Percentiles rank a stretch among this genome's conserved stretches.
phyloP scores from a whole-genome alignment of 139 green algal species.

The Chlamydomonas schloesseri region DNA sequence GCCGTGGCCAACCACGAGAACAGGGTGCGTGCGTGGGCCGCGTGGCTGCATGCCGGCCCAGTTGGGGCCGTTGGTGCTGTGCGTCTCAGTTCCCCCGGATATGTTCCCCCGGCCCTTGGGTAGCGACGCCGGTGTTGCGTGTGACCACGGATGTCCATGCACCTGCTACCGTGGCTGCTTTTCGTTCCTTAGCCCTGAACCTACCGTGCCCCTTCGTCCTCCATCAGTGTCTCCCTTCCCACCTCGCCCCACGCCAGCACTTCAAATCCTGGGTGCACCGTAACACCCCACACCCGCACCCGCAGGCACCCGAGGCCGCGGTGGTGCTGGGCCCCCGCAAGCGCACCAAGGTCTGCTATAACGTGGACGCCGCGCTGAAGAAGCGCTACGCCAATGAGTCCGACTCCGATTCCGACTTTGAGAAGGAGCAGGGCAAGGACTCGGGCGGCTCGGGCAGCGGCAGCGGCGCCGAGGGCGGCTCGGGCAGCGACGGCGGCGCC shows the following conservation, averaged over 20 bases:
- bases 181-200: too few relatives aligned
- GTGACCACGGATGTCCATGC: too few relatives aligned
- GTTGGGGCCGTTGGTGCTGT: too few relatives aligned
- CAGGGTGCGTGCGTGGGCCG: constrained; percentile 7
- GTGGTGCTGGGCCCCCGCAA: constrained; percentile 57
- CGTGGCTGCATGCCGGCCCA: too few relatives aligned
- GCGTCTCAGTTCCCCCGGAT: too few relatives aligned
- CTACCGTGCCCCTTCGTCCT: too few relatives aligned
- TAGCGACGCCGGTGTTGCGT: not conserved
- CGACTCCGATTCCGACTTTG: not conserved
- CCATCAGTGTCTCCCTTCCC: too few relatives aligned
- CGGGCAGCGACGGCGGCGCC: not conserved
- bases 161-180: too few relatives aligned
- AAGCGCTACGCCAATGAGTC: not conserved
- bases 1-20: constrained; percentile 59
- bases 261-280: too few relatives aligned
- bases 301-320: not conserved
- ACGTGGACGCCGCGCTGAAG: not conserved
- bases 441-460: not conserved
- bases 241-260: too few relatives aligned
- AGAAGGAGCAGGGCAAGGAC: not conserved
- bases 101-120: too few relatives aligned
- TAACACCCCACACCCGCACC: too few relatives aligned
- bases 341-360: constrained; percentile 71
- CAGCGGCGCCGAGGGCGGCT: not conserved